Conservation (phyloP, 148 eudicot species). For the Cornus controversa region DNA sequence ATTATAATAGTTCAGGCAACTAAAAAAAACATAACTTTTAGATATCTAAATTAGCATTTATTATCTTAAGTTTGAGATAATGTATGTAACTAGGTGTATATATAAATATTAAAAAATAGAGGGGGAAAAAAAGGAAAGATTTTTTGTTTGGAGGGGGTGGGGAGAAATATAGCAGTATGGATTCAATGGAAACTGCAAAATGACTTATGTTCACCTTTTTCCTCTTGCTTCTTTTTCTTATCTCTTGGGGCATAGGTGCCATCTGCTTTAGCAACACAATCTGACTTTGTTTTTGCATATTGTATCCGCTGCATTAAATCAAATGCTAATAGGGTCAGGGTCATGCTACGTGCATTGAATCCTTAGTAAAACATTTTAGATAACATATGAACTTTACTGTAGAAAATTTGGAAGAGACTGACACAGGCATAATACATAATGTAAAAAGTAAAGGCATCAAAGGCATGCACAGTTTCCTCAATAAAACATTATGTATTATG, state of each 20-base stretch:
- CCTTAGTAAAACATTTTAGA: background rate
- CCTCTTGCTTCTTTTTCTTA: slow-evolving; percentile 86
- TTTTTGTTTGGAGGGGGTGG: too few relatives aligned
- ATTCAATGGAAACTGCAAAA: slow-evolving; percentile 4
- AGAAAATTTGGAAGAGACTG: background rate
- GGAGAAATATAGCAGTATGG: too few relatives aligned
- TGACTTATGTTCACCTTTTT: slow-evolving; percentile 51
- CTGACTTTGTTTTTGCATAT: slow-evolving; percentile 92
- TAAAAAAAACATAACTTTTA: slow-evolving; percentile 5
- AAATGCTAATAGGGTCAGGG: too few relatives aligned
- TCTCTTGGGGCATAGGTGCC: slow-evolving; percentile 63
- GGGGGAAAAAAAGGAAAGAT: too few relatives aligned
- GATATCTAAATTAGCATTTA: background rate
- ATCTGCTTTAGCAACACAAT: slow-evolving; percentile 87
- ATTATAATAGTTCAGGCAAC: background rate
- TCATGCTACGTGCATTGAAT: background rate
- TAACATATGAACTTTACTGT: background rate
- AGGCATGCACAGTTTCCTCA: background rate
- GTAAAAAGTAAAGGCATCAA: background rate
- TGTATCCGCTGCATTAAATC: slow-evolving; percentile 68
- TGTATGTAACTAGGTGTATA: too few relatives aligned
- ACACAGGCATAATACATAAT: background rate
- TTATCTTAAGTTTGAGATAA: too few relatives aligned
- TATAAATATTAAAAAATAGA: too few relatives aligned
- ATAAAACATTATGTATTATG: too few relatives aligned